These are phyloP conservation scores for Tetragonia tetragonoides DNA, from an alignment of 148 eudicot species.

Conservation along the genomic window DNA sequence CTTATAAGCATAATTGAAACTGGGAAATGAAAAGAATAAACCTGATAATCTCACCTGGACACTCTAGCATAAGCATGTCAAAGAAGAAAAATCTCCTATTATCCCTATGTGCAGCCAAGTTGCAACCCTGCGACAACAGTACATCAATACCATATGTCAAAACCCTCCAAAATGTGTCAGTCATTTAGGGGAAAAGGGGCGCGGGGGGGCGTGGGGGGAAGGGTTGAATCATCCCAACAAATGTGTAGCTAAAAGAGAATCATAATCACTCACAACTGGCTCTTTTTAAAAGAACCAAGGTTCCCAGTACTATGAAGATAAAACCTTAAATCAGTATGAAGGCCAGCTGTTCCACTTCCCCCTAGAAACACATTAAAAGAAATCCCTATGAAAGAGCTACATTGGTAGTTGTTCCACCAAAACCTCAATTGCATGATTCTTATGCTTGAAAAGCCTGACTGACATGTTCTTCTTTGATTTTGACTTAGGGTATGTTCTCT, in stretches of 20 bases:
- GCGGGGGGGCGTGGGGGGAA: too few species aligned
- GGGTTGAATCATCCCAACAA: neutral
- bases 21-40: neutral
- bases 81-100: constrained; percentile 68
- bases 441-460: neutral
- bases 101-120: constrained; percentile 68
- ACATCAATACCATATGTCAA: constrained; percentile 14
- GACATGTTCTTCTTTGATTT: too few species aligned
- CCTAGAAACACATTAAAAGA: neutral
- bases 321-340: neutral
- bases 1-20: neutral
- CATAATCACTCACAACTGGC: neutral
- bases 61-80: constrained; percentile 72
- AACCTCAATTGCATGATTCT: neutral
- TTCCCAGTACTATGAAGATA: neutral
- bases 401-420: too few species aligned
- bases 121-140: constrained; percentile 70
- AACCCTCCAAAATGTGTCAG: neutral
- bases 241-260: constrained; percentile 1
- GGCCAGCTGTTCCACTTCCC: neutral
- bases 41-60: constrained; percentile 52
- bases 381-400: too few species aligned
- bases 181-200: neutral
- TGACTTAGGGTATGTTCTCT: too few species aligned
- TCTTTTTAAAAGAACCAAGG: neutral